phyloP scores from a whole-genome alignment of 352 stramenopile species.

The Blastocystis sp. region DNA sequence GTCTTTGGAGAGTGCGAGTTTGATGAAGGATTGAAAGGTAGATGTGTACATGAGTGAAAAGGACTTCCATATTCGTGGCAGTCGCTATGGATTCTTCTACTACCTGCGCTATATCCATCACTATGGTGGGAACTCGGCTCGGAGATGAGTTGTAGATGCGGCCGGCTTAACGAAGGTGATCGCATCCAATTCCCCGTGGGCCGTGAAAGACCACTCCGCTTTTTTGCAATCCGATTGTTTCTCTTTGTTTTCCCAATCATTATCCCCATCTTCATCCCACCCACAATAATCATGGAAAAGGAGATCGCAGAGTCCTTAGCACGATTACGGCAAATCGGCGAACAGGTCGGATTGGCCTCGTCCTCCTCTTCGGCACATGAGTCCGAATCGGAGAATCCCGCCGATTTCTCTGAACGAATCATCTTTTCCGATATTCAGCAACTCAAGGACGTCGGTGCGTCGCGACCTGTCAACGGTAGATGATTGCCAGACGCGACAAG shows the following conservation, averaged over 20 bases:
- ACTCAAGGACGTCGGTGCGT: conserved; percentile 13
- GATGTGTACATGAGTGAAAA: not conserved
- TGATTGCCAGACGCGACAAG: conserved; percentile 37
- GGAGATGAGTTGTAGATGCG: not conserved
- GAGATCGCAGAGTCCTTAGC: conserved; percentile 29
- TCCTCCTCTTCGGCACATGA: not conserved
- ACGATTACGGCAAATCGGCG: not conserved
- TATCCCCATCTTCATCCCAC: not conserved
- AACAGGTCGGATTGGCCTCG: conserved; percentile 13
- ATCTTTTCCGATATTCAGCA: conserved; percentile 45
- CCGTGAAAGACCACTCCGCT: not conserved
- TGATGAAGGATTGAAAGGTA: not conserved
- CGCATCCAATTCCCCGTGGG: not conserved
- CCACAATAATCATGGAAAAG: conserved; percentile 19
- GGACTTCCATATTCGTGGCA: not conserved
- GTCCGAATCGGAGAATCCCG: not conserved
- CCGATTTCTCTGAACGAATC: conserved; percentile 26
- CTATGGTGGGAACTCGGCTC: not conserved
- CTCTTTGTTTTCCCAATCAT: not conserved
- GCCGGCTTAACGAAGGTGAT: not conserved
- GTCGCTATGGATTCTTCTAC: not conserved
- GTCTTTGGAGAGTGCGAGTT: not conserved
- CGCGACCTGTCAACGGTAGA: not conserved
- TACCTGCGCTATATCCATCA: not conserved
- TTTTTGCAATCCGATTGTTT: not conserved